A percentile compares a stretch with the other conserved stretches of the same genome.
phyloP scores from a whole-genome alignment of 495 filamentous ascomycete genomes.

The Chaetomium fimeti region DNA sequence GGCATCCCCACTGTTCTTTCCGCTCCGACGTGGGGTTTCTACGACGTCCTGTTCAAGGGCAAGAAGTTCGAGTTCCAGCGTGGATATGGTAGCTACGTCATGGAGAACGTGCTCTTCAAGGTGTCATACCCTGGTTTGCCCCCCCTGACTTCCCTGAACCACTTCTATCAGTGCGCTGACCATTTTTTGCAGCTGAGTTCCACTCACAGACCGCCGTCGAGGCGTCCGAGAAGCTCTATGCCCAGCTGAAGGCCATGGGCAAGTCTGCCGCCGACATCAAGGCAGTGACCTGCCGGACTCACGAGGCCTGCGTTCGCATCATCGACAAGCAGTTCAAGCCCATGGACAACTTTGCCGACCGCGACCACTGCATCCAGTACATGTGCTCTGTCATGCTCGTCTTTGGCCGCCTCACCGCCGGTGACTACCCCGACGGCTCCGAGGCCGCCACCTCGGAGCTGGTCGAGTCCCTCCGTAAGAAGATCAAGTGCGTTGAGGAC shows the following conservation, averaged over 20 bases:
- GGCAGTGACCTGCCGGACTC: constrained; percentile 86
- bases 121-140: constrained; percentile 88
- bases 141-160: background rate
- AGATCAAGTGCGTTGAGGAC: constrained; percentile 94
- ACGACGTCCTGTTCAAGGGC: constrained; percentile 95
- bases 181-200: constrained; percentile 71
- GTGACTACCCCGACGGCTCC: constrained; percentile 85
- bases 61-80: constrained; percentile 95
- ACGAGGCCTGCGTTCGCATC: constrained; percentile 97
- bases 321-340: constrained; percentile 99
- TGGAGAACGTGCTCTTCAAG: constrained; percentile 99
- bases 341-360: constrained; percentile 99
- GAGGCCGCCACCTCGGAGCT: constrained; percentile 88
- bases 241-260: constrained; percentile 74
- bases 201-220: constrained; percentile 99
- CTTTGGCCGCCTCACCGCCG: constrained; percentile 86
- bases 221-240: constrained; percentile 81
- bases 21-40: constrained; percentile 96
- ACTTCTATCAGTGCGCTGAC: background rate
- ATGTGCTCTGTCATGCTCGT: constrained; percentile 96
- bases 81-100: constrained; percentile 95
- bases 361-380: constrained; percentile 99
- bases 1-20: constrained; percentile 90
- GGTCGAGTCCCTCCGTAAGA: constrained; percentile 83
- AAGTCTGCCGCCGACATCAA: constrained; percentile 96